Evolutionary conservation across 257 asterid species (phyloP).

Genomic region (Solanum corneliomulleri): DNA sequence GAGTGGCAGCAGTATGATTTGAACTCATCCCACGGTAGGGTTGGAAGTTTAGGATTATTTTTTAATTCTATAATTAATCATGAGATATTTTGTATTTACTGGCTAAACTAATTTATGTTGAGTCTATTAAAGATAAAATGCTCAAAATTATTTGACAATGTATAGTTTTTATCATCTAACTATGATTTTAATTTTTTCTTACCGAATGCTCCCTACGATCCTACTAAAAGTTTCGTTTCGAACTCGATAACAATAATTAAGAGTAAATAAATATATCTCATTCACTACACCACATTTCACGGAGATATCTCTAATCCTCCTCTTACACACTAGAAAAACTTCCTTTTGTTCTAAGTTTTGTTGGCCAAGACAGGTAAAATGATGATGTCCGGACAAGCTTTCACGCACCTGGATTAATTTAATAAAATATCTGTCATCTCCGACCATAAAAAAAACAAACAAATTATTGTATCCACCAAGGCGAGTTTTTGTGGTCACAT

Average conservation of each 20-base stretch:
- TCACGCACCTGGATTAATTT: neutral
- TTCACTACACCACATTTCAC: neutral
- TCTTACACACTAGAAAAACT: neutral
- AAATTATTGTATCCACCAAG: neutral
- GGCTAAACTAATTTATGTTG: neutral
- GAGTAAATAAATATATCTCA: neutral
- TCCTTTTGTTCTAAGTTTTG: neutral
- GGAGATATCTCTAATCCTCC: too few species aligned
- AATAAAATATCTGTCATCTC: fast-evolving
- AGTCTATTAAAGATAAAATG: neutral
- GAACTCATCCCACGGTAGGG: too few species aligned
- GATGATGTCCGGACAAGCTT: too few species aligned
- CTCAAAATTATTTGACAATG: neutral
- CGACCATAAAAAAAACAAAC: neutral
- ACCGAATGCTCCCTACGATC: neutral
- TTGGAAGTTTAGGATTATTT: neutral
- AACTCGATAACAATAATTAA: neutral
- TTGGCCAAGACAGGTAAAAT: too few species aligned
- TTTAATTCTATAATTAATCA: neutral
- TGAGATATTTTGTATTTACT: neutral
- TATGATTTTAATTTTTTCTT: neutral
- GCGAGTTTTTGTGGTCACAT: neutral
- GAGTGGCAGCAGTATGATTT: too few species aligned
- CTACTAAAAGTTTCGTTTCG: neutral
- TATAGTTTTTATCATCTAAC: too few species aligned